phyloP scores from a whole-genome alignment of 495 filamentous ascomycete species.

The Daldinia decipiens region DNA sequence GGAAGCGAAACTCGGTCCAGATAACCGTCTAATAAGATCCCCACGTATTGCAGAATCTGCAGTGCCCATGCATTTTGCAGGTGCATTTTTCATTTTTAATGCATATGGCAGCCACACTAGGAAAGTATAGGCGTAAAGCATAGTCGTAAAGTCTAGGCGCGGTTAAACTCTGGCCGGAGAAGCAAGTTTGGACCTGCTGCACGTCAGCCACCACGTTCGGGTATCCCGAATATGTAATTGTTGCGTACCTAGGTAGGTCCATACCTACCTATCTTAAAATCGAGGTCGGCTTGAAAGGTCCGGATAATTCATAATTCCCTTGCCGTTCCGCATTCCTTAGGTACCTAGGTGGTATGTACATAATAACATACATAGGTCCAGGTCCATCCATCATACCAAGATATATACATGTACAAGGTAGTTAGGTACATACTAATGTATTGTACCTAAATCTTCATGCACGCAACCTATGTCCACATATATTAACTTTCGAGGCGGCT shows the following conservation, averaged over 20 bases:
- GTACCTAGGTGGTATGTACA: no score
- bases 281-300: background rate
- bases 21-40: conserved; percentile 42
- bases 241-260: no score
- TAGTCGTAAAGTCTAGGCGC: conserved; percentile 29
- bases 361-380: no score
- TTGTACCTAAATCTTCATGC: conserved; percentile 4
- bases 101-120: conserved; percentile 17
- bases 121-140: conserved; percentile 30
- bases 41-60: conserved; percentile 37
- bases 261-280: background rate
- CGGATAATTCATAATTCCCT: conserved; percentile 28
- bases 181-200: conserved; percentile 27
- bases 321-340: background rate
- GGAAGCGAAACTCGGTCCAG: conserved; percentile 28
- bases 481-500: conserved; percentile 11
- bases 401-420: no score
- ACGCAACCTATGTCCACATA: background rate
- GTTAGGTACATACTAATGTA: no score
- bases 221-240: conserved; percentile 40
- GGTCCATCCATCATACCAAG: no score
- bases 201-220: conserved; percentile 42
- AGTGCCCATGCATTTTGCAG: conserved; percentile 18
- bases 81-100: no score
- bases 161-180: conserved; percentile 27